Evolutionary conservation across 2,329 filamentous ascomycete genomes (phyloP).

Genomic region (Cladosporium velox): DNA sequence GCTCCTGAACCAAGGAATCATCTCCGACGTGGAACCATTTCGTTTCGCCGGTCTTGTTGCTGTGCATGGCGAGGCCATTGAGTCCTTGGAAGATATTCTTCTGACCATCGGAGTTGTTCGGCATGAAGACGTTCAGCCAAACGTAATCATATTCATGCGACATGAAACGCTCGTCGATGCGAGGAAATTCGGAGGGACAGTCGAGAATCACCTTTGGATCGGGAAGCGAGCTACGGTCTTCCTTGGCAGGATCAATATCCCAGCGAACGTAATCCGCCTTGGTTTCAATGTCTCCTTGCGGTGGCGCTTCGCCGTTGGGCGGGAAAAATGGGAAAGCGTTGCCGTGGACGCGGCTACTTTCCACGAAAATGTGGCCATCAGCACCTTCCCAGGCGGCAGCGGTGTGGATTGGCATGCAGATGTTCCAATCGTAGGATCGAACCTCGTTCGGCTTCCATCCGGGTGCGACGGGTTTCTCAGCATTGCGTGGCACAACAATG

Average conservation of each 20-base stretch:
- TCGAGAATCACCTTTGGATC: slow-evolving; percentile 40
- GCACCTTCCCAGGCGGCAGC: slow-evolving; percentile 46
- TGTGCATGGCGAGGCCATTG: slow-evolving; percentile 26
- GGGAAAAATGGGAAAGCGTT: slow-evolving; percentile 50
- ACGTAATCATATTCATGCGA: slow-evolving; percentile 43
- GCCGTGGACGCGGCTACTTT: slow-evolving; percentile 43
- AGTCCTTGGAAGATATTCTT: slow-evolving; percentile 34
- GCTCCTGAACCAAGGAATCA: slow-evolving; percentile 54
- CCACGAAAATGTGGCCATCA: slow-evolving; percentile 41
- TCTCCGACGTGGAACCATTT: slow-evolving; percentile 41
- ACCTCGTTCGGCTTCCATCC: slow-evolving; percentile 27
- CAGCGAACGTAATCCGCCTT: slow-evolving; percentile 49
- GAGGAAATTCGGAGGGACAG: slow-evolving; percentile 47
- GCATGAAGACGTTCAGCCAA: slow-evolving; percentile 45
- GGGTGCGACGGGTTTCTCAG: slow-evolving; percentile 23
- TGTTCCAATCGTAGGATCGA: slow-evolving; percentile 26
- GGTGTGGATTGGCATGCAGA: slow-evolving; percentile 46
- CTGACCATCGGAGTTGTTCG: slow-evolving; percentile 35
- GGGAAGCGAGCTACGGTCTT: slow-evolving; percentile 31
- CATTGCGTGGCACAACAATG: slow-evolving; percentile 31
- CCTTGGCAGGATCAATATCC: slow-evolving; percentile 41
- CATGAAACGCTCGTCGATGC: slow-evolving; percentile 49
- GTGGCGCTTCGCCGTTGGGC: slow-evolving; percentile 34
- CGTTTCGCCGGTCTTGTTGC: slow-evolving; percentile 32
- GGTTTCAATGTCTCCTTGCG: slow-evolving; percentile 36